Percentiles rank a stretch among this genome's conserved stretches.
Conservation (phyloP, 2,329 filamentous ascomycete species). For the Penicillium sp. region DNA sequence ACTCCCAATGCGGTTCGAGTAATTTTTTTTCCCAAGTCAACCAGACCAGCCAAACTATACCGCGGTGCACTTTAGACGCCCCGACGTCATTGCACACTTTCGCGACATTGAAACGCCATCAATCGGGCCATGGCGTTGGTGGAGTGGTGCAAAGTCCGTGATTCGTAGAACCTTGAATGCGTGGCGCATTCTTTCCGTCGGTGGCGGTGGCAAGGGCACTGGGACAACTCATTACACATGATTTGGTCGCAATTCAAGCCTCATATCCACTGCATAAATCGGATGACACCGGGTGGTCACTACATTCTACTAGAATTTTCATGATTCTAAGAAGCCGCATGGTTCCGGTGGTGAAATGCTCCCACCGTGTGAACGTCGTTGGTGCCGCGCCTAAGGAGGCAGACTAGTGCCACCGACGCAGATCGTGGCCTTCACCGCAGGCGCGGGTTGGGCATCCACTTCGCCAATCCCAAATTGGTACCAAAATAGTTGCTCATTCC, state of each 20-base stretch:
- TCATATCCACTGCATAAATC: neutral
- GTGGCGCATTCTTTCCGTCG: conserved; percentile 2
- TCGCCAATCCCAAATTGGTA: neutral
- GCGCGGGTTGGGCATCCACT: neutral
- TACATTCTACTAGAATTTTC: neutral
- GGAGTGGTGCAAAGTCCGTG: neutral
- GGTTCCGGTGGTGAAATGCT: neutral
- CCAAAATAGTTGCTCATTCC: neutral
- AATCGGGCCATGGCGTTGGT: neutral
- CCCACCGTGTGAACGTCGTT: neutral
- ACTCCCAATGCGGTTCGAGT: no score
- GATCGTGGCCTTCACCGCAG: neutral
- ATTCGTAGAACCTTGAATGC: neutral
- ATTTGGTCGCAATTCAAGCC: neutral
- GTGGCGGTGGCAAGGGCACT: conserved; percentile 12
- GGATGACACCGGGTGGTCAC: neutral
- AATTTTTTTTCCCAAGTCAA: neutral
- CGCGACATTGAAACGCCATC: neutral
- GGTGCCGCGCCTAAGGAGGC: neutral
- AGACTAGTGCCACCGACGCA: neutral
- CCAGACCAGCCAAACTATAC: neutral
- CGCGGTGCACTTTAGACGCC: no score
- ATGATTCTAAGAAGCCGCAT: neutral
- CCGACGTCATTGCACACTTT: neutral
- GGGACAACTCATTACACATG: neutral